Percentiles rank a stretch among this genome's conserved stretches.
Evolutionary conservation across 352 stramenopile genomes (phyloP).

Genomic region (Thalassiosira exigua): DNA sequence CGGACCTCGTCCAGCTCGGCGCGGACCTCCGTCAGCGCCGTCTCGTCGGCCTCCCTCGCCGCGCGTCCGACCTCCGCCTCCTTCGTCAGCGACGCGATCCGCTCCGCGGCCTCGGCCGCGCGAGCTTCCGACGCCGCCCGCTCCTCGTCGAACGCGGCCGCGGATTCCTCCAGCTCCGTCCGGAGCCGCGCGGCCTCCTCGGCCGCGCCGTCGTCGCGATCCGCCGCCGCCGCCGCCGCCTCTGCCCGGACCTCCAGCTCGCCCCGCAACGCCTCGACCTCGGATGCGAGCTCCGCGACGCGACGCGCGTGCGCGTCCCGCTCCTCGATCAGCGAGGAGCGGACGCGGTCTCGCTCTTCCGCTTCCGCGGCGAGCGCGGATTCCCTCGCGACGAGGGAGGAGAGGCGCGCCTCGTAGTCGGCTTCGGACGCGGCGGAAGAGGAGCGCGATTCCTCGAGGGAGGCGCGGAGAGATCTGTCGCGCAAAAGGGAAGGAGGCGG

Average conservation of each 20-base stretch:
- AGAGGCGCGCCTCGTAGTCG: constrained; percentile 37
- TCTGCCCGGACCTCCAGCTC: constrained; percentile 35
- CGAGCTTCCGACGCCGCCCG: constrained; percentile 17
- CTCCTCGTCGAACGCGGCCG: constrained; percentile 22
- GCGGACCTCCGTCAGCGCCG: constrained; percentile 35
- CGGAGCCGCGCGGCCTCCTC: constrained; percentile 24
- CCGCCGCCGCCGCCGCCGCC: constrained; percentile 31
- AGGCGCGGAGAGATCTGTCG: constrained; percentile 37
- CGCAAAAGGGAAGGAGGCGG: neutral
- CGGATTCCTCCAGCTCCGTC: constrained; percentile 23
- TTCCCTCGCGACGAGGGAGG: constrained; percentile 32
- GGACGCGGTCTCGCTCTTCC: constrained; percentile 33
- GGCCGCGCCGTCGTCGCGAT: constrained; percentile 12
- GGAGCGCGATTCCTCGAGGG: constrained; percentile 36
- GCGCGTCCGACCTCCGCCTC: constrained; percentile 38
- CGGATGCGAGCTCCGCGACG: constrained; percentile 32
- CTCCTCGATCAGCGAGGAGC: constrained; percentile 23
- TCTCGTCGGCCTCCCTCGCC: constrained; percentile 15
- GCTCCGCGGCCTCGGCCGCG: constrained; percentile 20
- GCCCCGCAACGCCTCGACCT: constrained; percentile 40
- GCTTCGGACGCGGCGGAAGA: constrained; percentile 17
- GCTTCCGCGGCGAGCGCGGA: constrained; percentile 21
- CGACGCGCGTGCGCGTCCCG: constrained; percentile 24
- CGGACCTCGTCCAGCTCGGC: constrained; percentile 22
- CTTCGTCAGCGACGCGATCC: constrained; percentile 31